Base-by-base conservation (phyloP, 2,329 filamentous ascomycete genomes). In the Fusarium verticillioides region DNA sequence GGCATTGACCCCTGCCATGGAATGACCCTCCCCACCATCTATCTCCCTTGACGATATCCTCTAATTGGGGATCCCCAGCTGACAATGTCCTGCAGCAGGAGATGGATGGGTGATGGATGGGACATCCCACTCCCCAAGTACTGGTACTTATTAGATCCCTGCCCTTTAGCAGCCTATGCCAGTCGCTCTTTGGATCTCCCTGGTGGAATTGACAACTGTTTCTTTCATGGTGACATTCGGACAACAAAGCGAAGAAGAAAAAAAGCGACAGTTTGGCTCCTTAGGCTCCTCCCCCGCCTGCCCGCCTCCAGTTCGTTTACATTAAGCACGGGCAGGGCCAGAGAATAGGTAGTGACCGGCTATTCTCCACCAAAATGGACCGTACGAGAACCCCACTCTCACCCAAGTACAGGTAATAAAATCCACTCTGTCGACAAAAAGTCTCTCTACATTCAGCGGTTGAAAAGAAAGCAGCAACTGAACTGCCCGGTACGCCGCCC, bases 1-100 rank as follows among this genome's bases (percentile, higher is more conserved):
- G 49, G 43, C 54, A 69, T 49, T 32, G 34, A 42, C 44, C 60
- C 50, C 69, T 59, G 67, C 52, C 42, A 67, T 54, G 52, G 47
- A 50, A 36, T 57, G 34, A 52, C 50, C 40, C 62, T 57, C 56
- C 56, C 58, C 62, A 54, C 65, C 57, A 65, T 54, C 58, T 43
- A 69, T 54, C 58, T 43, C 57, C 49, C 50, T 42, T 57, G 49
- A 66, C 37, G 40, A 52, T 40, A 36, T 36, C 50, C 36, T 53
- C 36, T 66, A 53, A 63, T 40, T 66, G 56, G 52, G 58, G 58
- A 59, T 68, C 39, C 53, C 49, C 56, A 74, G 70, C 62, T 72
- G 70, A 72, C 63, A 74, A 73, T 68, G 70, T 72, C 53, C 66
- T 72, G 70, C 66, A 74, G 70, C 66, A 74, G 68, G 50, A 69